A percentile compares a stretch with the other conserved stretches of the same genome.
Conservation (phyloP, 106 monocot species). For the Xerophyta viscosa region DNA sequence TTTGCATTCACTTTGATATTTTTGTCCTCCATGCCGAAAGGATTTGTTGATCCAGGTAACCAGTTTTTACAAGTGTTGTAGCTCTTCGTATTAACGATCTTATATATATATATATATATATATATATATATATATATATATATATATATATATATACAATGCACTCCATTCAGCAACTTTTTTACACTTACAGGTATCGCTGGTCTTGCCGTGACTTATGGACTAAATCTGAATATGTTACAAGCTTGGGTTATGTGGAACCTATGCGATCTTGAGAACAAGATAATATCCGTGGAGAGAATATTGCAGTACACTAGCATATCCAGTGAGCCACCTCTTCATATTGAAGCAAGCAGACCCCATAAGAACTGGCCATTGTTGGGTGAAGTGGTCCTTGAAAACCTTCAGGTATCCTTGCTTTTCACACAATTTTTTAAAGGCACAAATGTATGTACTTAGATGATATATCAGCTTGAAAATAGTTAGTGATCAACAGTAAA, state of each 20-base stretch:
- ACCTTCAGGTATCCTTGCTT: slow-evolving; percentile 42
- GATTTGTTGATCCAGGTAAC: slow-evolving; percentile 66
- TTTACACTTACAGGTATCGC: slow-evolving; percentile 67
- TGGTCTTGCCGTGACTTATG: slow-evolving; percentile 82
- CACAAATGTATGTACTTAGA: no score
- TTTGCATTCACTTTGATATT: slow-evolving; percentile 72
- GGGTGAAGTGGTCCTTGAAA: slow-evolving; percentile 45
- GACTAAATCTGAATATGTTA: slow-evolving; percentile 68
- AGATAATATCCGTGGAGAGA: slow-evolving; percentile 79
- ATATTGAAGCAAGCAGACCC: slow-evolving; percentile 30
- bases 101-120: no score
- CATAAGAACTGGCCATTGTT: slow-evolving; percentile 48
- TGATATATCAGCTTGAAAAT: no score
- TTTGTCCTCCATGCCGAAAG: slow-evolving; percentile 49
- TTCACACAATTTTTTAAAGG: no score
- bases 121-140: no score
- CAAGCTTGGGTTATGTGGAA: slow-evolving; percentile 64
- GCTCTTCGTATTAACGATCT: no score
- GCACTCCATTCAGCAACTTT: no score
- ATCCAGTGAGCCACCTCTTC: slow-evolving; percentile 63
- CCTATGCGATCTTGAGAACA: slow-evolving; percentile 72
- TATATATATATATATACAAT: no score
- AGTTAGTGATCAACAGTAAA: no score
- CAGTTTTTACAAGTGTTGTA: no score
- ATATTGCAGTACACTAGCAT: slow-evolving; percentile 76